Base-by-base conservation (phyloP, 805 yeast species). In the Lachancea dasiensis region DNA sequence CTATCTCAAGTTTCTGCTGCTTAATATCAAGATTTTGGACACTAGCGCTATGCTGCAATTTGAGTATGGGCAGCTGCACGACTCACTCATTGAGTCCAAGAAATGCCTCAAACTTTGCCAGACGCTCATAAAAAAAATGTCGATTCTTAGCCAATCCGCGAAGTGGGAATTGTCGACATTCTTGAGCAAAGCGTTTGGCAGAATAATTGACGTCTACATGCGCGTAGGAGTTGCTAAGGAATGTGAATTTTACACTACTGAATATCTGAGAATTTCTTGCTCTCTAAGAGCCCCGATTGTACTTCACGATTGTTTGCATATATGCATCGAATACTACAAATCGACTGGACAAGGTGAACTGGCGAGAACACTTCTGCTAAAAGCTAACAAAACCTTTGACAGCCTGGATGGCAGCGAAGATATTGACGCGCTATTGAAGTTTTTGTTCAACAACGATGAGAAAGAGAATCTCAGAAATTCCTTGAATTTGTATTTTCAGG, bases 181-280 rank as follows among this genome's bases (percentile, higher is more conserved):
- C 10, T 50, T 77, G 23, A 49, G 66, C 9, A 48, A 54, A 4
- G 47, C 72, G 3, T 75, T 74, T 45, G 54, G 59, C 5, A 38
- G 40, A 3, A 56, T 75, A 18, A 58, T 77, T 16, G 54, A 63
- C 3, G 49, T 64, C 0, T 64, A 68, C 37, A 57, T 66, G 11
- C 70, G 67, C 25, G 51, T 75, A 26, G 87, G 89, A 0, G 50
- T 78, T 3, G 61, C 77, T 0, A 75, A 74, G 44, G 86, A 81
- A 39, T 68, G 78, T 32, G 68, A 70, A 2, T 77, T 67, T 50
- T 81, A 70, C 55, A 45, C 69, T 3, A 62, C 63, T 5, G 89
- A 82, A 47, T 62, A 74, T 25, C 56, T 60, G 5, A 64, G 60
- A 24, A 50, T 75, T 9, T 51, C 69, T 13, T 49, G 56, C 3